Percentiles rank a stretch among this genome's conserved stretches.
These are phyloP conservation scores for Cenchrus americanus DNA, from an alignment of 176 grass and related monocot species.

Conservation along the genomic window DNA sequence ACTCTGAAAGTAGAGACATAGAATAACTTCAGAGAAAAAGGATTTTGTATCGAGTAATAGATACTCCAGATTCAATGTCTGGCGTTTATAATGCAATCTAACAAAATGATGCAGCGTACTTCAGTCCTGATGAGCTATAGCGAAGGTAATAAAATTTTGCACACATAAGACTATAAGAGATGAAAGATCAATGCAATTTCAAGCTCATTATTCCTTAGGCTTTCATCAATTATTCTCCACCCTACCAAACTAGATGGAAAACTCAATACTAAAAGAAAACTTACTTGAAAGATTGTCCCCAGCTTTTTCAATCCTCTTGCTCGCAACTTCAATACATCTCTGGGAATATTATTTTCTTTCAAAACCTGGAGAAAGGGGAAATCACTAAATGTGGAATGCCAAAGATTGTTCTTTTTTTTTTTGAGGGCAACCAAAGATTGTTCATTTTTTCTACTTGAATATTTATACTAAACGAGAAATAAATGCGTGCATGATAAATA, in stretches of 20 bases:
- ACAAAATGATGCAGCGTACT: background rate
- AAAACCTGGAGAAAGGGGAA: slow-evolving; percentile 65
- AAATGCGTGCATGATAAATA: background rate
- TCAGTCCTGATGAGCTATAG: background rate
- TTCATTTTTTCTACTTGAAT: background rate
- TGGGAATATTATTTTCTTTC: slow-evolving; percentile 67
- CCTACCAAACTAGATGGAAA: background rate
- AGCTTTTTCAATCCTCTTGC: slow-evolving; percentile 84
- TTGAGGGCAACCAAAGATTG: background rate
- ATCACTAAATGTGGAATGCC: background rate
- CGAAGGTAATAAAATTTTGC: background rate
- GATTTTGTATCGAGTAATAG: background rate
- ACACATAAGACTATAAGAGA: background rate
- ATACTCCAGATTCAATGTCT: background rate
- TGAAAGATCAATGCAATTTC: slow-evolving; percentile 5
- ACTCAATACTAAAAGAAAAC: slow-evolving; percentile 18
- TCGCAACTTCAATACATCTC: slow-evolving; percentile 68
- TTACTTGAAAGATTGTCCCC: slow-evolving; percentile 93
- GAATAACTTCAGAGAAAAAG: background rate
- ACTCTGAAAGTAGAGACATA: background rate
- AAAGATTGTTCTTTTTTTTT: background rate
- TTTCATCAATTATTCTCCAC: background rate
- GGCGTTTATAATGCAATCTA: background rate
- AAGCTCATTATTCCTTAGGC: background rate
- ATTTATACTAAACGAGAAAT: background rate